These are phyloP conservation scores for Kwoniella sp. DNA, from an alignment of 768 basidiomycete species.

Conservation along the genomic window DNA sequence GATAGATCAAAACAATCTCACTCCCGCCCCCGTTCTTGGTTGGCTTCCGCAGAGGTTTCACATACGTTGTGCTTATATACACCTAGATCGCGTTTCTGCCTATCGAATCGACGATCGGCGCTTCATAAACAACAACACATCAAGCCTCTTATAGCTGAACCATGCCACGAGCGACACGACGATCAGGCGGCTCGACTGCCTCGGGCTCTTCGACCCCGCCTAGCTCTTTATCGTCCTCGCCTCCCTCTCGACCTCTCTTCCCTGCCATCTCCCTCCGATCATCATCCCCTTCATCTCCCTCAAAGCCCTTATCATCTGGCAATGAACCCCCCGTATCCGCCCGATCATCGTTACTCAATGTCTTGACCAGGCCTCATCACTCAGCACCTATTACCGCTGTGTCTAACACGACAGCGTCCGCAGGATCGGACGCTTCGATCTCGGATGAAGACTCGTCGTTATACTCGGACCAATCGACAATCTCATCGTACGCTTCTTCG, in stretches of 20 bases:
- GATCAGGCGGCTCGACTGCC: not conserved
- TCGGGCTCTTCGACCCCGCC: conserved; percentile 21
- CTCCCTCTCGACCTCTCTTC: conserved; percentile 26
- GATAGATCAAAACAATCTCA: too few species aligned
- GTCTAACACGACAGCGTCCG: conserved; percentile 6
- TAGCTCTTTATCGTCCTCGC: conserved; percentile 27
- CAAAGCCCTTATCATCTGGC: not conserved
- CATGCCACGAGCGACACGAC: conserved; percentile 25
- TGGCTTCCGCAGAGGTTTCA: too few species aligned
- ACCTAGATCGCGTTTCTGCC: not conserved
- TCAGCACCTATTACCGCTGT: conserved; percentile 14
- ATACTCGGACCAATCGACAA: conserved; percentile 39
- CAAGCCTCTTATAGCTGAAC: not conserved
- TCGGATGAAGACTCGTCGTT: conserved; percentile 37
- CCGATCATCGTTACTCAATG: conserved; percentile 48
- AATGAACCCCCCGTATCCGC: conserved; percentile 33
- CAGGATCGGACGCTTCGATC: conserved; percentile 13
- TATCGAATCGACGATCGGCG: too few species aligned
- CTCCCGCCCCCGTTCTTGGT: too few species aligned
- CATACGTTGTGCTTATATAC: conserved; percentile 4
- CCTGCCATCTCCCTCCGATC: conserved; percentile 26
- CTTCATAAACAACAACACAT: not conserved
- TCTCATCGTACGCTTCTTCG: conserved; percentile 40
- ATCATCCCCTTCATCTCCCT: conserved; percentile 14
- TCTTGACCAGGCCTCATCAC: conserved; percentile 40